phyloP scores from a whole-genome alignment of 2,329 filamentous ascomycete genomes.

The Didymella exigua region DNA sequence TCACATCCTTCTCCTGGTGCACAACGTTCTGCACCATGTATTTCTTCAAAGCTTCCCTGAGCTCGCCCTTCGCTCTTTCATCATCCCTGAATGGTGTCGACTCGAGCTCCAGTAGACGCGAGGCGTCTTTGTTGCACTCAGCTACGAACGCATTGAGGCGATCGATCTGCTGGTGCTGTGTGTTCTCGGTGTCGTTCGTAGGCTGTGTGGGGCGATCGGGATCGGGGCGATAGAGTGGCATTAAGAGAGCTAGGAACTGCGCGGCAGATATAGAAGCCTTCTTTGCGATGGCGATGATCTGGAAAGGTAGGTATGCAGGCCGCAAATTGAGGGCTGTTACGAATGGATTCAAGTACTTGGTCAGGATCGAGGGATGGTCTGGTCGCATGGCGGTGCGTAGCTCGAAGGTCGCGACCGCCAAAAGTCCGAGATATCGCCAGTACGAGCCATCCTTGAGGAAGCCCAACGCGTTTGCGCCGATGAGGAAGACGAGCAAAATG shows the following conservation, averaged over 20 bases:
- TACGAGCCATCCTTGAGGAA: constrained; percentile 44
- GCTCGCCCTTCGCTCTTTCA: constrained; percentile 60
- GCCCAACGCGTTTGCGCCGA: constrained; percentile 44
- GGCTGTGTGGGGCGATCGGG: constrained; percentile 26
- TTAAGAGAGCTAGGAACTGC: constrained; percentile 43
- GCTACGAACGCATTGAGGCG: constrained; percentile 66
- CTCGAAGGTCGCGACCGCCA: constrained; percentile 62
- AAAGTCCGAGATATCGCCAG: constrained; percentile 59
- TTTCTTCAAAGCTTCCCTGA: constrained; percentile 77
- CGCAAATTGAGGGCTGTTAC: constrained; percentile 51
- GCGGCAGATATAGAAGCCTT: constrained; percentile 73
- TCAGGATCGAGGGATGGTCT: constrained; percentile 51
- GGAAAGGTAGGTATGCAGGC: constrained; percentile 79
- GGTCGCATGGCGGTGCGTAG: constrained; percentile 62
- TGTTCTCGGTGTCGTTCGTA: constrained; percentile 38
- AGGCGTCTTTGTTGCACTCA: constrained; percentile 71
- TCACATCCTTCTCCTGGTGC: constrained; percentile 79
- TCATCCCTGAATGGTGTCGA: constrained; percentile 82
- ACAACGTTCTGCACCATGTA: constrained; percentile 82
- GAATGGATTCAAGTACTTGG: constrained; percentile 56
- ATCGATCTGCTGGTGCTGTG: constrained; percentile 65
- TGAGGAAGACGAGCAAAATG: constrained; percentile 33
- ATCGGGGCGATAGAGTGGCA: constrained; percentile 44
- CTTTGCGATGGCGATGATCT: constrained; percentile 76
- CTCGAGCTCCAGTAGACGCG: constrained; percentile 75